Base-by-base conservation (phyloP, 805 yeast genomes). In the Starmerella etchellsii region DNA sequence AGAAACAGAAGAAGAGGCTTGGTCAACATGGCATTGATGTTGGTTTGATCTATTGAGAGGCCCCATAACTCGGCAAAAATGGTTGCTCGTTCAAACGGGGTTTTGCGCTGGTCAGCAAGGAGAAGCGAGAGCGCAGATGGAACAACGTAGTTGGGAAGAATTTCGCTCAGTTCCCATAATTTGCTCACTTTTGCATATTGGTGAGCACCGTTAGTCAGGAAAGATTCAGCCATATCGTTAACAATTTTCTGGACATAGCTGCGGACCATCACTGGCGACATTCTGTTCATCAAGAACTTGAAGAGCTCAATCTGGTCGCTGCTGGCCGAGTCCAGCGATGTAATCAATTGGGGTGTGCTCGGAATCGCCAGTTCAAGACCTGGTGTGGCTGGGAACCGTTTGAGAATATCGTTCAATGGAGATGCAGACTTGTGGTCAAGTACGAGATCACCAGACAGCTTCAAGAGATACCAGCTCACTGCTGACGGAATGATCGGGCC, bases 51-150 rank as follows among this genome's bases (percentile, higher is more conserved):
- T 33, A 67, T 70, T 0, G 88, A 69, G 51, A 81, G 88, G 3
- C 68, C 66, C 96, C 96, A 88, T 4, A 87, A 55, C 8, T 73
- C 68, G 37, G 74, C 68, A 47, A 83, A 70, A 0, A 81, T 78
- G 15, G 64, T 57, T 1, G 78, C 58, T 44, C 75, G 65, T 15
- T 66, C 59, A 5, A 59, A 54, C 18, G 67, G 59, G 27, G 59
- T 46, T 6, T 42, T 37, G 3, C 50, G 53, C 1, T 65, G 56
- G 3, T 66, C 54, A 13, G 76, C 53, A 24, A 82, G 67, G 35
- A 74, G 65, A 2, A 71, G 63, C 0, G 82, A 64, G 2, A 87
- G 47, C 0, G 83, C 80, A 1, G 94, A 88, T 51, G 85, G 94
- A 21, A 85, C 68, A 35, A 70, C 61, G 2, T 68, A 53, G 13